These are phyloP conservation scores for Casuarina glauca DNA, from an alignment of 306 rosid genomes.

Conservation along the genomic window DNA sequence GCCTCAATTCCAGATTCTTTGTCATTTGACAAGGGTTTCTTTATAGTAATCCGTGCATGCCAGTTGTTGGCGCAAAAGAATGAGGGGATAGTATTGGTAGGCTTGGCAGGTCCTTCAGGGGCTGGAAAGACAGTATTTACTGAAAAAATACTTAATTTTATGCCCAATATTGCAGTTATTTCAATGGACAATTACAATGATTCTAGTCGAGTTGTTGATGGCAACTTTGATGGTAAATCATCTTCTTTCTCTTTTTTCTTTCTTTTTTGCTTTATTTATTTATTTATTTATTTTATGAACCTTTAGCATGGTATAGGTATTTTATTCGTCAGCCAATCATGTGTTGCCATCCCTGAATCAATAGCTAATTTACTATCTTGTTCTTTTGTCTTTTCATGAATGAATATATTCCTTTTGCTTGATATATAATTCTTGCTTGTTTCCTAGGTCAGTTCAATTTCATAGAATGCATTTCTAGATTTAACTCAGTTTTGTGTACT, in stretches of 20 bases:
- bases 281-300: constrained; percentile 5
- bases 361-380: background rate
- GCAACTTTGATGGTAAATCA: constrained; percentile 87
- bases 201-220: constrained; percentile 95
- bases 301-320: constrained; percentile 4
- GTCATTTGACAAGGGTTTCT: constrained; percentile 97
- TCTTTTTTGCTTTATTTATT: background rate
- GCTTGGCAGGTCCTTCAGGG: constrained; percentile 98
- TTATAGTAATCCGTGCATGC: constrained; percentile 87
- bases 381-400: background rate
- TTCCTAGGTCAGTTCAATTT: constrained; percentile 12
- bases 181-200: constrained; percentile 98
- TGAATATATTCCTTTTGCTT: background rate
- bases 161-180: constrained; percentile 97
- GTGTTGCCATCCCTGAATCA: background rate
- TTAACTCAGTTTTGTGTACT: constrained; percentile 7
- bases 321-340: background rate
- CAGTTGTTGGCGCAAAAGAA: constrained; percentile 86
- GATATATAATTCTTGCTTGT: background rate
- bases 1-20: constrained; percentile 64
- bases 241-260: constrained; percentile 22
- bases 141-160: constrained; percentile 84
- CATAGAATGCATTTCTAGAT: constrained; percentile 1
- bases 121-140: constrained; percentile 96
- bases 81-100: constrained; percentile 86